Evolutionary conservation across 1,284 basidiomycete genomes (phyloP).

Genomic region (Xanthoconium separans): DNA sequence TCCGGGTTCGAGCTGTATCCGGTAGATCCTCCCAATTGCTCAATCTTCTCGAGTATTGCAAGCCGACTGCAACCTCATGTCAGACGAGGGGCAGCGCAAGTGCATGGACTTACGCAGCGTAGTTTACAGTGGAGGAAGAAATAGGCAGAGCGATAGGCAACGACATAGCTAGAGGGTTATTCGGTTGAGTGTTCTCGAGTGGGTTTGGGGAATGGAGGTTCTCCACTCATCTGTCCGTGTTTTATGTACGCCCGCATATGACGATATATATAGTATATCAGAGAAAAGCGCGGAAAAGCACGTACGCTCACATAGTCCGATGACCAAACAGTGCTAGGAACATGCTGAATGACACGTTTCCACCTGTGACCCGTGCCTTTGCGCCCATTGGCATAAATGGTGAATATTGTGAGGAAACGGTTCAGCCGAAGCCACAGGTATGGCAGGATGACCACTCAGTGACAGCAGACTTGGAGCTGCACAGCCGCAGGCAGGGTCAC

Average conservation of each 20-base stretch:
- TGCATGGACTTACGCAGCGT: background rate
- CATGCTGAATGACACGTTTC: no score
- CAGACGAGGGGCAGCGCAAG: background rate
- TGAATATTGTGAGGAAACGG: background rate
- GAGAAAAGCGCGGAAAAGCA: no score
- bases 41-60: background rate
- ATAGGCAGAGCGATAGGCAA: no score
- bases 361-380: background rate
- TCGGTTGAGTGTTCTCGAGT: no score
- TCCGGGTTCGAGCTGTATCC: background rate
- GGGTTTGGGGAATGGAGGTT: no score
- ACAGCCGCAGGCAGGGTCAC: background rate
- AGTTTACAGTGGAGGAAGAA: background rate
- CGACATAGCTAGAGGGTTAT: no score
- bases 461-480: background rate
- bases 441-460: background rate
- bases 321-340: no score
- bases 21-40: background rate
- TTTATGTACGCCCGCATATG: no score
- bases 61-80: background rate
- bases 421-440: background rate
- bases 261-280: no score
- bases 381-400: background rate
- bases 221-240: no score
- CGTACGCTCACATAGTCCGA: no score